phyloP scores from a whole-genome alignment of 2,329 filamentous ascomycete species.

The Ambrosiella xylebori region DNA sequence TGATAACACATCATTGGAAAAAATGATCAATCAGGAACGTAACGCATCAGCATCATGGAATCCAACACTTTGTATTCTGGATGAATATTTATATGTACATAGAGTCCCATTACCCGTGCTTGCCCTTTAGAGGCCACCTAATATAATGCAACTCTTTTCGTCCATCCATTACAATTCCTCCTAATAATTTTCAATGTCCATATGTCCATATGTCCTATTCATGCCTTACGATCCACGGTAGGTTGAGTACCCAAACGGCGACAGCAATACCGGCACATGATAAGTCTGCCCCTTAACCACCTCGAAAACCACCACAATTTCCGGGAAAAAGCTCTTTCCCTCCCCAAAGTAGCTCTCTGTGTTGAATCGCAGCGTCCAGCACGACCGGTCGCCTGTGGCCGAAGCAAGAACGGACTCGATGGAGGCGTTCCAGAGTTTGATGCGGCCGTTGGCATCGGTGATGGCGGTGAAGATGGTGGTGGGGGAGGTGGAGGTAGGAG shows the following conservation, averaged over 20 bases:
- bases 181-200: background rate
- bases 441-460: slow-evolving; percentile 62
- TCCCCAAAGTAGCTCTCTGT: slow-evolving; percentile 54
- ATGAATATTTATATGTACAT: background rate
- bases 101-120: background rate
- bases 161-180: too few species aligned
- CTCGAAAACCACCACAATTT: slow-evolving; percentile 36
- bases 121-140: too few species aligned
- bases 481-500: slow-evolving; percentile 22
- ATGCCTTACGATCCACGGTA: slow-evolving; percentile 51
- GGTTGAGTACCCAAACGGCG: slow-evolving; percentile 66
- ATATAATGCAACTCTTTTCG: too few species aligned
- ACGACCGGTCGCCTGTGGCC: slow-evolving; percentile 20
- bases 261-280: slow-evolving; percentile 62
- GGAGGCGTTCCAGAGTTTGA: slow-evolving; percentile 39
- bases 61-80: background rate
- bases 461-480: slow-evolving; percentile 38
- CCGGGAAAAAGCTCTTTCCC: slow-evolving; percentile 43
- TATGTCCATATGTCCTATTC: background rate
- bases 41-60: background rate
- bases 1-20: background rate
- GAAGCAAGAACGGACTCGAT: background rate
- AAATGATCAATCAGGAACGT: background rate
- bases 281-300: slow-evolving; percentile 47
- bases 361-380: slow-evolving; percentile 57